A percentile compares a stretch with the other conserved stretches of the same genome.
phyloP scores from a whole-genome alignment of 495 filamentous ascomycete species.

The Podospora australis region DNA sequence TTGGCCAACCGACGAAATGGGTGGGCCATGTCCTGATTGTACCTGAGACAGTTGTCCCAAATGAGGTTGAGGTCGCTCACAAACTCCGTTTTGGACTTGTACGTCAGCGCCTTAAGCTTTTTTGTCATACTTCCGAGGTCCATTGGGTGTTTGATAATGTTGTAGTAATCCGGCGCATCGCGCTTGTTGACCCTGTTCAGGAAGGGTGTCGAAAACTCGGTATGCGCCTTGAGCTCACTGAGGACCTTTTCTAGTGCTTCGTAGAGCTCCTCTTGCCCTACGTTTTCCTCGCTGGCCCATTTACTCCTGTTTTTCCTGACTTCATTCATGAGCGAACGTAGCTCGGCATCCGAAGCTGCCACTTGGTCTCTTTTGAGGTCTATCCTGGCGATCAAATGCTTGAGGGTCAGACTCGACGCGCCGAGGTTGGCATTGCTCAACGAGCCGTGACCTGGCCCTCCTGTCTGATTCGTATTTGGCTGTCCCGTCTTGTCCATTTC shows the following conservation, averaged over 20 bases:
- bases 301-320: constrained; percentile 96
- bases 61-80: constrained; percentile 89
- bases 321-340: constrained; percentile 88
- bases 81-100: constrained; percentile 93
- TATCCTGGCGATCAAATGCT: constrained; percentile 92
- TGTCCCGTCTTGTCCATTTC: constrained; percentile 69
- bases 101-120: constrained; percentile 79
- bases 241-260: constrained; percentile 94
- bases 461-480: constrained; percentile 40
- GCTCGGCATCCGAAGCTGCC: constrained; percentile 81
- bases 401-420: constrained; percentile 92
- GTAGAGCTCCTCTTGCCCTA: constrained; percentile 96
- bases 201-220: constrained; percentile 91
- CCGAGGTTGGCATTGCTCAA: constrained; percentile 90
- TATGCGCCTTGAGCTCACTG: constrained; percentile 91
- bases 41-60: constrained; percentile 92
- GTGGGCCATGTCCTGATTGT: constrained; percentile 85
- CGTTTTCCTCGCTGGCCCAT: constrained; percentile 95
- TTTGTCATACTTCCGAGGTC: constrained; percentile 97
- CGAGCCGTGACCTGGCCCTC: constrained; percentile 61
- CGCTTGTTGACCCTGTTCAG: constrained; percentile 89
- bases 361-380: constrained; percentile 86
- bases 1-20: constrained; percentile 88
- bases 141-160: constrained; percentile 95
- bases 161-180: constrained; percentile 93